These are phyloP conservation scores for Malus hybrid DNA, from an alignment of 331 rosid genomes.

Conservation along the genomic window DNA sequence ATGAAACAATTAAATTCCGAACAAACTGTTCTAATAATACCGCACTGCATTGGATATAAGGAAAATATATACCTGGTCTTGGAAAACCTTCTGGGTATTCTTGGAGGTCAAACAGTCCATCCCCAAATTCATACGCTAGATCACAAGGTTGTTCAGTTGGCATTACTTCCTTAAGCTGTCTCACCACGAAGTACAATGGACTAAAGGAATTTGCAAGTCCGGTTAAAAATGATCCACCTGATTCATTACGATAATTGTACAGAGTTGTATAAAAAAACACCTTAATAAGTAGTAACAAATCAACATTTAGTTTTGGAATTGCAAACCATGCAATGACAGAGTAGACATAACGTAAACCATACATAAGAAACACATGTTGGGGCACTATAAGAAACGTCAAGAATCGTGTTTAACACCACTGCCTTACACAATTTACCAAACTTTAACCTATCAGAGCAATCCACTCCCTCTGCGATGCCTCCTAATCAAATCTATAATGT, in stretches of 20 bases:
- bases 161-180: conserved; percentile 70
- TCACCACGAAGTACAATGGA: conserved; percentile 71
- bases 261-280: neutral
- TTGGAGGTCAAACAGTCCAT: conserved; percentile 53
- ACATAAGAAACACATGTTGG: neutral
- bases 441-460: neutral
- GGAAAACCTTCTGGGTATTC: conserved; percentile 79
- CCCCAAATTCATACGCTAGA: conserved; percentile 74
- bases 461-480: neutral
- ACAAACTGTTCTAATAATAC: neutral
- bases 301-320: neutral
- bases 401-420: neutral
- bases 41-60: neutral
- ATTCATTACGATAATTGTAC: conserved; percentile 12
- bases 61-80: conserved; percentile 38
- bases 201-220: conserved; percentile 46
- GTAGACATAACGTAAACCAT: neutral
- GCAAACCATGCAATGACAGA: neutral
- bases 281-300: neutral
- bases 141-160: conserved; percentile 92
- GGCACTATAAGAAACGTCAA: neutral
- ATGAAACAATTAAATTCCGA: neutral
- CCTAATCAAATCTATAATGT: neutral
- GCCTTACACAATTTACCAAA: neutral
- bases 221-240: conserved; percentile 54